phyloP scores from a whole-genome alignment of 2,329 filamentous ascomycete genomes.

The Diaporthe capsici region DNA sequence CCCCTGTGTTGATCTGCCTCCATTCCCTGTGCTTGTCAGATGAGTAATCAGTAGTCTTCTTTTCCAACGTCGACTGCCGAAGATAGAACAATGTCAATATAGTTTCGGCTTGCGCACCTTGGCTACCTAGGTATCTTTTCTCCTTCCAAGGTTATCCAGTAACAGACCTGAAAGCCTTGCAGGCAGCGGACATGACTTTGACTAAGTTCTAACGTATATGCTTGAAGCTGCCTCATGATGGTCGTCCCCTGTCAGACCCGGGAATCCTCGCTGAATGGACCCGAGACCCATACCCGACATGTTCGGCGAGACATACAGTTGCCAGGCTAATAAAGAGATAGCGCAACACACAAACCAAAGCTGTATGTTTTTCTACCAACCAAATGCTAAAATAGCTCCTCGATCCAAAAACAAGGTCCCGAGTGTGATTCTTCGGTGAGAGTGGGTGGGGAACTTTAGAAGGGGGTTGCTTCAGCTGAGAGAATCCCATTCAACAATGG shows the following conservation, averaged over 20 bases:
- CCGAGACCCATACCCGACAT: no score
- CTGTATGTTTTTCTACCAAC: no score
- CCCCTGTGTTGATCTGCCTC: slow-evolving; percentile 1
- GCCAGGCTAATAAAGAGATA: no score
- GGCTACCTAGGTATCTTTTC: no score
- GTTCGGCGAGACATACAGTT: no score
- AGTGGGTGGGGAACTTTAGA: no score
- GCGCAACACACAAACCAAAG: no score
- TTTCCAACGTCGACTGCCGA: background rate
- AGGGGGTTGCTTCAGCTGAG: background rate
- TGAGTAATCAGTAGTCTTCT: background rate
- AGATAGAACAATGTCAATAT: background rate
- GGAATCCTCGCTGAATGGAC: background rate
- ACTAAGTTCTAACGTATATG: background rate
- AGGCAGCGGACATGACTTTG: background rate
- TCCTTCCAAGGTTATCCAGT: background rate
- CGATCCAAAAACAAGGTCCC: background rate
- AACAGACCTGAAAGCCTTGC: background rate
- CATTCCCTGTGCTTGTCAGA: background rate
- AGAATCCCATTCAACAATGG: background rate
- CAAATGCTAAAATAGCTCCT: no score
- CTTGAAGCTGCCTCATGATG: background rate
- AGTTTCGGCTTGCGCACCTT: background rate
- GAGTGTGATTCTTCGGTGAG: background rate
- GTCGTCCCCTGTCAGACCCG: background rate